These are phyloP conservation scores for Saxispiralis lemnorum DNA, from an alignment of 495 filamentous ascomycete species.

Conservation along the genomic window DNA sequence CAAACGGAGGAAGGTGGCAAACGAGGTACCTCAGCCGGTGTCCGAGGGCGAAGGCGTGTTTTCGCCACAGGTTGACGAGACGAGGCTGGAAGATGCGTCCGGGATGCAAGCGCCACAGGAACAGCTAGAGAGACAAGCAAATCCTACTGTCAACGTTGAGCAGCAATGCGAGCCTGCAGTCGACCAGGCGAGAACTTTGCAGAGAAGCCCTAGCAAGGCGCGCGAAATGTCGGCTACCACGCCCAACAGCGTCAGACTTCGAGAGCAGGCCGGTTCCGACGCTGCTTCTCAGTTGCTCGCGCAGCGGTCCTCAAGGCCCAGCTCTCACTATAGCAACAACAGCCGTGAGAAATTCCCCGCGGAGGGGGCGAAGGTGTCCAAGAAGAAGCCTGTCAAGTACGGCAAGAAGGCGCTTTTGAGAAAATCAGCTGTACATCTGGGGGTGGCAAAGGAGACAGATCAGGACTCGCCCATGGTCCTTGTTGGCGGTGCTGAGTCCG, in stretches of 20 bases:
- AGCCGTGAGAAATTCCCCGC: too few species aligned
- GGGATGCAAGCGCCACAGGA: neutral
- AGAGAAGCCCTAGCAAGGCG: slow-evolving; percentile 8
- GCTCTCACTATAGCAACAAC: too few species aligned
- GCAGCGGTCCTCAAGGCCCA: neutral
- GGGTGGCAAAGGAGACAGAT: too few species aligned
- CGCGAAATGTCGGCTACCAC: slow-evolving; percentile 5
- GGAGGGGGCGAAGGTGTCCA: too few species aligned
- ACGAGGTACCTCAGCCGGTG: neutral
- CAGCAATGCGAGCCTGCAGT: neutral
- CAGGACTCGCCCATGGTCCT: too few species aligned
- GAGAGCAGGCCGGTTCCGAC: slow-evolving; percentile 13
- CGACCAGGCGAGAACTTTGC: neutral
- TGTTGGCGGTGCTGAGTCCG: too few species aligned
- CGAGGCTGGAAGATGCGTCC: neutral
- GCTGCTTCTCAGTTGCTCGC: slow-evolving; percentile 12
- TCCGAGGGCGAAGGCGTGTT: too few species aligned
- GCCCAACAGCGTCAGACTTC: slow-evolving; percentile 12
- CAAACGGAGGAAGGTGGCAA: slow-evolving; percentile 8
- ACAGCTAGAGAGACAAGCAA: too few species aligned
- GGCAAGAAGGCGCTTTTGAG: too few species aligned
- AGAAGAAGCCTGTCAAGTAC: too few species aligned
- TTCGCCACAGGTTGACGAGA: neutral
- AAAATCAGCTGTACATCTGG: too few species aligned
- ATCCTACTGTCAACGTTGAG: neutral